Conservation (phyloP, 345 rosid genomes). For the Isatis tinctoria region DNA sequence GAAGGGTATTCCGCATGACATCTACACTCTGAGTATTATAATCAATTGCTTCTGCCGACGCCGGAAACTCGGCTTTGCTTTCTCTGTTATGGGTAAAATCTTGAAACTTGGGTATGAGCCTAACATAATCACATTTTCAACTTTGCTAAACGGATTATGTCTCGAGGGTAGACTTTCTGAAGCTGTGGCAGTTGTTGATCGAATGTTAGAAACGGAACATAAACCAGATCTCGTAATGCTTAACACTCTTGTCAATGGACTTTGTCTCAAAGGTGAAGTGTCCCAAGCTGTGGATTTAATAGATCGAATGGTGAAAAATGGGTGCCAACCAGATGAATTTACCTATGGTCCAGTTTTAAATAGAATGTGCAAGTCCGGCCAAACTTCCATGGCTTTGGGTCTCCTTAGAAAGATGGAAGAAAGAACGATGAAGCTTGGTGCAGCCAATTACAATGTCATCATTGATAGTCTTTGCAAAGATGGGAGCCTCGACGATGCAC, state of each 20-base stretch:
- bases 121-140: not conserved
- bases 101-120: constrained; percentile 11
- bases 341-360: not conserved
- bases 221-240: not conserved
- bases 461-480: constrained; percentile 12
- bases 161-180: not conserved
- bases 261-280: not conserved
- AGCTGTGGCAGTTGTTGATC: not conserved
- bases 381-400: not conserved
- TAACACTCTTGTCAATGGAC: not conserved
- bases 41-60: not conserved
- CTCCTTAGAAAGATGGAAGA: constrained; percentile 4
- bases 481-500: not conserved
- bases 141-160: not conserved
- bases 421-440: not conserved
- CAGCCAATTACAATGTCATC: constrained; percentile 4
- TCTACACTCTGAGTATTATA: not conserved
- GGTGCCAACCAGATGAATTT: not conserved
- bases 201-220: not conserved
- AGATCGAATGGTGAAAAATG: not conserved
- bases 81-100: not conserved
- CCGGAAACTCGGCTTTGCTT: not conserved
- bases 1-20: not conserved
- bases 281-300: not conserved
- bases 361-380: not conserved